Base-by-base conservation (phyloP, 2,329 filamentous ascomycete species). In the Apiospora koreana region DNA sequence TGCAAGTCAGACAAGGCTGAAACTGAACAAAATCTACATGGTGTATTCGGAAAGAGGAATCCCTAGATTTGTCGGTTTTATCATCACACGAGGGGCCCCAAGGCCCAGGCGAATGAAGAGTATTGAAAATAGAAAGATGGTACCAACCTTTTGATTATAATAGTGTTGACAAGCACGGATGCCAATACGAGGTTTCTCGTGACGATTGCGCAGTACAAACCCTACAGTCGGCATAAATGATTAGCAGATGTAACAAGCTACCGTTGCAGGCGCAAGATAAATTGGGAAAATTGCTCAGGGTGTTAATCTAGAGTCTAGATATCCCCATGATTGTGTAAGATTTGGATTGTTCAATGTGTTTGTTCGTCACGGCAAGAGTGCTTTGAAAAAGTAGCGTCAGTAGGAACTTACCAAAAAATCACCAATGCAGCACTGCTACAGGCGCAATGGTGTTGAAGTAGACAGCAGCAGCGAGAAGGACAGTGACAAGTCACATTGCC, bases 1-100 rank as follows among this genome's bases (percentile, higher is more conserved):
- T 77, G 70, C 18, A 79, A 82, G 83, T 90, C 88, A 90, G 88
- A 90, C 88, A 90, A 90, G 88, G 88, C 88, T 90, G 88, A 90
- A 90, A 90, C 88, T 87, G 84, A 86, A 86, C 84, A 82, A 81
- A 43, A 84, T 90, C 88, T 84, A 90, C 88, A 90, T 89, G 72
- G 78, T 88, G 76, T 89, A 83, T 90, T 90, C 87, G 86, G 88
- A 82, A 89, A 87, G 88, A 90, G 88, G 88, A 90, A 90, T 90
- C 88, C 87, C 88, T 86, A 85, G 81, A 79, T 80, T 85, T 87
- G 85, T 88, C 82, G 83, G 70, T 81, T 84, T 84, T 83, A 84
- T 89, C 88, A 90, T 90, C 88, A 89, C 81, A 77, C 80, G 81
- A 80, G 77, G 16, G 45, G 66, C 3, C 79, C 80, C 78, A 69